Conservation (phyloP, 768 basidiomycete species). For the Trametes sanguinea region DNA sequence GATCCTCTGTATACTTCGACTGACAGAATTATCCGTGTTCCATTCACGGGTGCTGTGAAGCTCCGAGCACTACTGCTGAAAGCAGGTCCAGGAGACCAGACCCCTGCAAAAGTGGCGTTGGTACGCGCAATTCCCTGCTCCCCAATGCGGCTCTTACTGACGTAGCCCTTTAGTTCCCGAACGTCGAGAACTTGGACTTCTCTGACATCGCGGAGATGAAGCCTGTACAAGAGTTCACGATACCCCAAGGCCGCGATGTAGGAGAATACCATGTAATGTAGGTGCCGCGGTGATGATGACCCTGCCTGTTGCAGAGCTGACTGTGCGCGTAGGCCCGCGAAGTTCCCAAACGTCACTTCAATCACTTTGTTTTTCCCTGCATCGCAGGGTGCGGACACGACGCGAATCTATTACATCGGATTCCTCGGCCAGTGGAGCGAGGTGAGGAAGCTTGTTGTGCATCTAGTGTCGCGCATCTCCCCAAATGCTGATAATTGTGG, state of each 20-base stretch:
- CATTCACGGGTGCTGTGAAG: conserved; percentile 87
- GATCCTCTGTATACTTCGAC: not conserved
- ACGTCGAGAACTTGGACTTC: conserved; percentile 81
- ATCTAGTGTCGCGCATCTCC: not conserved
- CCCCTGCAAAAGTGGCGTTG: conserved; percentile 69
- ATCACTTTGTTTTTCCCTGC: conserved; percentile 83
- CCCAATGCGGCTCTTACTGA: not conserved
- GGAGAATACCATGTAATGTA: conserved; percentile 88
- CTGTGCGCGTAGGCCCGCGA: conserved; percentile 88
- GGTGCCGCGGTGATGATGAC: no score
- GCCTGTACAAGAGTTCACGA: conserved; percentile 71
- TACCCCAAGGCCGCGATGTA: conserved; percentile 71
- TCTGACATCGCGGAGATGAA: conserved; percentile 62
- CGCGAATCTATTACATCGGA: conserved; percentile 80
- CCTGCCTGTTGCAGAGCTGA: no score
- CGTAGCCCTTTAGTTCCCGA: conserved; percentile 59
- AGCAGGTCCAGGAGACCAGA: conserved; percentile 77
- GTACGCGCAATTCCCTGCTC: conserved; percentile 45
- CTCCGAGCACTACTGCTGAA: conserved; percentile 82
- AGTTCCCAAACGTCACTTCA: conserved; percentile 80
- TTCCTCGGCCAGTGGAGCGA: conserved; percentile 82
- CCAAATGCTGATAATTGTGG: not conserved
- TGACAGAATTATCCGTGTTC: conserved; percentile 76
- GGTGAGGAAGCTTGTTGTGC: conserved; percentile 42
- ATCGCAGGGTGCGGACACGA: conserved; percentile 76